These are phyloP conservation scores for Vanrija pseudolonga DNA, from an alignment of 1,284 basidiomycete genomes.

Conservation along the genomic window DNA sequence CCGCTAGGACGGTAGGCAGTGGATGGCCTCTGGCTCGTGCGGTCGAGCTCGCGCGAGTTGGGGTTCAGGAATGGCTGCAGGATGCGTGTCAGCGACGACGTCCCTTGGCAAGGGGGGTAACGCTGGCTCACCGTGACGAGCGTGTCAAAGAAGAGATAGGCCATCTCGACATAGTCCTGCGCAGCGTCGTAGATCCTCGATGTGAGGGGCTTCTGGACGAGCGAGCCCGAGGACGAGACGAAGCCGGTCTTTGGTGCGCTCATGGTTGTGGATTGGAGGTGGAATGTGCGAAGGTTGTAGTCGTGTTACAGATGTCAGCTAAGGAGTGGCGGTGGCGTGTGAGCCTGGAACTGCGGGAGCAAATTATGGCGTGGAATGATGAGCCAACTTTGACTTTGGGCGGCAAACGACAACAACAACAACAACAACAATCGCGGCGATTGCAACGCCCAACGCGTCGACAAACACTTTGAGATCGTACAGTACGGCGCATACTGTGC, in stretches of 20 bases:
- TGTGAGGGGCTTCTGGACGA: slow-evolving; percentile 28
- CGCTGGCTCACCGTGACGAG: slow-evolving; percentile 38
- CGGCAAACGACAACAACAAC: too few relatives aligned
- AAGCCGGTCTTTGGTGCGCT: slow-evolving; percentile 19
- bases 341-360: not conserved
- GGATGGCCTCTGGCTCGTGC: not conserved
- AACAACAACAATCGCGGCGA: not conserved
- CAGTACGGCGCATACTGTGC: too few relatives aligned
- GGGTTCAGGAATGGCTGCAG: slow-evolving; percentile 36
- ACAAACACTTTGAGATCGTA: too few relatives aligned
- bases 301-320: not conserved
- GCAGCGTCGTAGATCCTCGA: slow-evolving; percentile 16
- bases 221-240: slow-evolving; percentile 34
- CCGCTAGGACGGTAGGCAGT: slow-evolving; percentile 5
- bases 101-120: not conserved
- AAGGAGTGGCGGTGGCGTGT: too few relatives aligned
- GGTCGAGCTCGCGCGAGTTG: slow-evolving; percentile 15
- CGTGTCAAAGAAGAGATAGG: slow-evolving; percentile 41
- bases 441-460: not conserved
- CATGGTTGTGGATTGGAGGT: not conserved
- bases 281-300: slow-evolving; percentile 17
- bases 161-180: slow-evolving; percentile 15
- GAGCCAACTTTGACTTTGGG: too few relatives aligned
- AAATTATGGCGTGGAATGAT: not conserved
- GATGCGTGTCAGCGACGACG: too few relatives aligned